These are phyloP conservation scores for Domatiomyces catenatus DNA, from an alignment of 2,329 filamentous ascomycete genomes.

Conservation along the genomic window DNA sequence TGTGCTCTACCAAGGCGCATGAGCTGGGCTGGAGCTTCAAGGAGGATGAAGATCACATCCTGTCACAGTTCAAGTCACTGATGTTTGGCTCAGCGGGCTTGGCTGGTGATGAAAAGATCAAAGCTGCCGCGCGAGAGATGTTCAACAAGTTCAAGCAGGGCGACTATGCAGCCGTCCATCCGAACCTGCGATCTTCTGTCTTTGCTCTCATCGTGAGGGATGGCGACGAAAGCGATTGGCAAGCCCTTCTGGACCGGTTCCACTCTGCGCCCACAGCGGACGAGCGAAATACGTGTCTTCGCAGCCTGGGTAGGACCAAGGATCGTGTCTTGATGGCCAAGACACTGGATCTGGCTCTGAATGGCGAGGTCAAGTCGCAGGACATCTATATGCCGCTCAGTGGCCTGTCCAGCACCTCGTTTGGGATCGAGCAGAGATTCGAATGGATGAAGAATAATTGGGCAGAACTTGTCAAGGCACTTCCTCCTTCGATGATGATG, in stretches of 20 bases:
- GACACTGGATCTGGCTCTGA: constrained; percentile 59
- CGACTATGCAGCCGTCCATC: constrained; percentile 69
- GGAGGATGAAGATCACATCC: constrained; percentile 69
- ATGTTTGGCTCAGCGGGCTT: constrained; percentile 74
- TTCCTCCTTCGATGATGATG: constrained; percentile 77
- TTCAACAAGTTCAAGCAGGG: constrained; percentile 71
- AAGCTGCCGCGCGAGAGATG: constrained; percentile 74
- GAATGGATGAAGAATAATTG: constrained; percentile 75
- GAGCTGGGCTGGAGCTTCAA: constrained; percentile 78
- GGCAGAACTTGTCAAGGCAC: constrained; percentile 64
- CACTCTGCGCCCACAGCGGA: constrained; percentile 60
- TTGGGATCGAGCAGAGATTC: constrained; percentile 69
- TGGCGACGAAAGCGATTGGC: constrained; percentile 75
- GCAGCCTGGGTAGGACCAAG: constrained; percentile 63
- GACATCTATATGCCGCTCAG: constrained; percentile 82
- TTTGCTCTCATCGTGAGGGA: constrained; percentile 73
- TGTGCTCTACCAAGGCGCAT: constrained; percentile 67
- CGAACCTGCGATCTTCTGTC: constrained; percentile 76
- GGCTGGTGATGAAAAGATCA: constrained; percentile 61
- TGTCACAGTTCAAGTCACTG: constrained; percentile 88
- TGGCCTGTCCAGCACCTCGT: constrained; percentile 59
- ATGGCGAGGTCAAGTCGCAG: constrained; percentile 77
- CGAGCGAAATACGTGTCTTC: constrained; percentile 82
- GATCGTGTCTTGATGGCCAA: constrained; percentile 66
- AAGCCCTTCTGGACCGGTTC: constrained; percentile 61